Percentiles rank a stretch among this genome's conserved stretches.
These are phyloP conservation scores for Panicum virgatum DNA, from an alignment of 202 grass and related monocot species.

Conservation along the genomic window DNA sequence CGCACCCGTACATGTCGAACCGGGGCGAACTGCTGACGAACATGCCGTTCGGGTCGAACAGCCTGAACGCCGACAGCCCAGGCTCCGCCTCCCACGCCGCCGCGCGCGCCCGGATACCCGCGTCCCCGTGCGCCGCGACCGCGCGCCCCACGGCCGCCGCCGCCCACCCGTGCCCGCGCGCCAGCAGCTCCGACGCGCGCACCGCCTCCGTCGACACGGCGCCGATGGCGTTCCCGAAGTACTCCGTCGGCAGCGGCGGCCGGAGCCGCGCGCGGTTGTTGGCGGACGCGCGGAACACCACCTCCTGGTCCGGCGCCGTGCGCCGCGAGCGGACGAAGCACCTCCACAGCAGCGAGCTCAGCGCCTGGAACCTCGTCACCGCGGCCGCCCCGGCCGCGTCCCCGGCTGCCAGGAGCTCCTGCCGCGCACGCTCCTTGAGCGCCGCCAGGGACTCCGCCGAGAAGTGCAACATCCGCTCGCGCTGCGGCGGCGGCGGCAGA, in stretches of 20 bases:
- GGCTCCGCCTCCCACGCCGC: conserved; percentile 40
- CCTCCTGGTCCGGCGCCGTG: conserved; percentile 27
- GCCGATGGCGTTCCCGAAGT: conserved; percentile 62
- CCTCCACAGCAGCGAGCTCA: conserved; percentile 57
- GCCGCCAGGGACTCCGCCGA: conserved; percentile 32
- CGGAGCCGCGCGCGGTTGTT: conserved; percentile 50
- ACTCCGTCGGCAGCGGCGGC: conserved; percentile 42
- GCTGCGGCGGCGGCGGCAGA: conserved; percentile 1
- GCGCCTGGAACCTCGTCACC: conserved; percentile 60
- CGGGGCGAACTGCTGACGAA: conserved; percentile 56
- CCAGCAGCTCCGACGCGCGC: conserved; percentile 39
- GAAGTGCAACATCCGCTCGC: conserved; percentile 65
- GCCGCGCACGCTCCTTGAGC: conserved; percentile 49
- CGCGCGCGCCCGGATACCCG: conserved; percentile 26
- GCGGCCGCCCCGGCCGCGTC: conserved; percentile 30
- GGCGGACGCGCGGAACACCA: conserved; percentile 26
- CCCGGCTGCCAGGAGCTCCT: conserved; percentile 36
- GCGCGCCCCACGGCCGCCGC: conserved; percentile 46
- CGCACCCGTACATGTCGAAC: conserved; percentile 71
- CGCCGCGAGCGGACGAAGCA: conserved; percentile 48
- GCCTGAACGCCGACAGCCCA: conserved; percentile 25
- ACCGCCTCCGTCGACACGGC: neutral
- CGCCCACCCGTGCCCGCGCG: conserved; percentile 49
- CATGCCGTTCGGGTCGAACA: conserved; percentile 32
- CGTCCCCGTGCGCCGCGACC: conserved; percentile 52